Evolutionary conservation across 163 green algal genomes (phyloP), one percentile per base, ranked within the genome.

Genomic region (Prototheca cutis): DNA sequence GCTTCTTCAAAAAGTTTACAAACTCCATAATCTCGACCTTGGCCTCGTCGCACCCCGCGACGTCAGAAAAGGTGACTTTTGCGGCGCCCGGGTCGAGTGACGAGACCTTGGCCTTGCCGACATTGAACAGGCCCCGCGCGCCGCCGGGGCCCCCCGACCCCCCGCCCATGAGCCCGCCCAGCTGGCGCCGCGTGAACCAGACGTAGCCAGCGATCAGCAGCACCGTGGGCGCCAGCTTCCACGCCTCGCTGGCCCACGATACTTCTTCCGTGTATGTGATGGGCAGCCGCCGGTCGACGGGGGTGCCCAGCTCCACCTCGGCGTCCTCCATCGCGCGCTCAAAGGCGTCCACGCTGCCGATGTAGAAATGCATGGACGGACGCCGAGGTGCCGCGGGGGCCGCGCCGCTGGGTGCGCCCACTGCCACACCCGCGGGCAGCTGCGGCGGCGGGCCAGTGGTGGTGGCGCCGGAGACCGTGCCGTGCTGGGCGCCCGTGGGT

Each of bases 21-120:
- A 99, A 97, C 84, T 99, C 92, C 83, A 95, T 94, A 66, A 98
- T 87, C 77, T 99, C 93, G 28, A 68, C 48, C 73, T 88, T 87
- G 25, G 77, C 76, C 58, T 85, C 75, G 59, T 88, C 71, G 55
- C 85, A 87, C 10, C 85, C 81, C 21, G 81, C 81, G 54, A 91
- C 85, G 53, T 89, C 83, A 47, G 86, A 86, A 68, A 94, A 92
- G 33, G 77, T 74, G 15, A 95, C 78, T 70, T 95, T 95, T 76
- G 95, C 96, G 29, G 80, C 77, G 36, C 89, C 87, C 65, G 95
- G 95, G 80, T 98, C 89, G 21, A 95, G 28, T 3, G 77, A 75
- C 3, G 70, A 77, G 0, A 96, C 73, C 71, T 87, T 75, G 15
- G 87, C 88, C 69, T 96, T 96, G 71, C 88, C 88, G 18, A 96